Evolutionary conservation across 495 filamentous ascomycete species (phyloP), one percentile per base, ranked within the genome.

Genomic region (Aspergillus sclerotiicarbonarius): DNA sequence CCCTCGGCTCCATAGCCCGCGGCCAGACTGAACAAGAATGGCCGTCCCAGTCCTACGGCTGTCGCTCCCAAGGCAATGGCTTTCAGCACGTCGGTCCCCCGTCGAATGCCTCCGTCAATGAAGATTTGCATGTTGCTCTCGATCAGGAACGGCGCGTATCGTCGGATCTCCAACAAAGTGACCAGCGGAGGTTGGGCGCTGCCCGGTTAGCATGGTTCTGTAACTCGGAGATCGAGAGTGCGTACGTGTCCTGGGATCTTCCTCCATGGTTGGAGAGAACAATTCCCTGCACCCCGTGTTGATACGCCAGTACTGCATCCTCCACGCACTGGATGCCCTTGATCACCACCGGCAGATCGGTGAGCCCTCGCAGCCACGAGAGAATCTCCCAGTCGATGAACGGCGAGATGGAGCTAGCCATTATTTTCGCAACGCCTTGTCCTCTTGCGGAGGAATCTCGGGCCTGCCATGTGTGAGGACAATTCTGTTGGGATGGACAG

Each of bases 301-400:
- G 83, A 59, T 87, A 78, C 12, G 90, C 57, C 56, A 79, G 51
- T 10, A 92, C 71, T n/a, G 92, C 91, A 65, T 96, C 91, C 68
- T 96, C 91, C 46, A 92, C 88, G 48, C 89, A 80, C 76, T 95
- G 91, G 51, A 96, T 89, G 19, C 91, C 91, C 76, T 96, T 96
- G 64, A 96, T 84, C 16, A 92, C 79, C 51, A 96, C 87, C 30
- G 91, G 91, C 79, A 95, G 90, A 57, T 84, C 83, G 10, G 91
- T 95, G 61, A 94, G 84, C 46, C 77, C 78, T 44, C 83, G 77
- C 71, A 95, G 87, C 89, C 89, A 96, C 15, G 86, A 80, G 48
- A 96, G 85, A 66, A 92, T 90, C 37, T 82, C 82, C 91, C 91
- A 96, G 64, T 81, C 83, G 18, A 95, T 82, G 12, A 69, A 68